Evolutionary conservation across 345 rosid genomes (phyloP).

Genomic region (Hibiscus mutabilis): DNA sequence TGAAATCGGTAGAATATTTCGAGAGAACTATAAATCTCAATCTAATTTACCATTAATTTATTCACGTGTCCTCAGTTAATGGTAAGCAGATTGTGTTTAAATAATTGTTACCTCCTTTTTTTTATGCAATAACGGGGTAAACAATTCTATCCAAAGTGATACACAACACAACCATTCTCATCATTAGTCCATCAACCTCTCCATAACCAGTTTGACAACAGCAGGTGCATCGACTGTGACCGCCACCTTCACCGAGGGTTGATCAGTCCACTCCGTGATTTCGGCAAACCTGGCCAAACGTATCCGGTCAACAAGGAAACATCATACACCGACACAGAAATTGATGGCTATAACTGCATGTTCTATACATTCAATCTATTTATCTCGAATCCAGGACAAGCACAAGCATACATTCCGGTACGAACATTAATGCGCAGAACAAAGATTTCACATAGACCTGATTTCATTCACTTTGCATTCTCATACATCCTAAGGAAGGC

Average conservation of each 20-base stretch:
- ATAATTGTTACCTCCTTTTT: too few relatives aligned
- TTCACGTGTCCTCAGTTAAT: too few relatives aligned
- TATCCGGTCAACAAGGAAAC: not conserved
- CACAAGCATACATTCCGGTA: not conserved
- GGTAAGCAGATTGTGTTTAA: too few relatives aligned
- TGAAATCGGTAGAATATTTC: too few relatives aligned
- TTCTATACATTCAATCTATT: not conserved
- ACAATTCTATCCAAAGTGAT: not conserved
- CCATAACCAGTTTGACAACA: constrained; percentile 65
- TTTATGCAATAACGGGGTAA: not conserved
- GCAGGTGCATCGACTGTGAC: constrained; percentile 83
- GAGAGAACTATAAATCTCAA: too few relatives aligned
- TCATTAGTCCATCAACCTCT: constrained; percentile 49
- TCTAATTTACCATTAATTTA: too few relatives aligned
- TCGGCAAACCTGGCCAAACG: constrained; percentile 51
- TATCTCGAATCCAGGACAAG: not conserved
- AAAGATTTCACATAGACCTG: not conserved
- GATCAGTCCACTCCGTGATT: constrained; percentile 55
- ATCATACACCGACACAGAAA: constrained; percentile 1
- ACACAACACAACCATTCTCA: not conserved
- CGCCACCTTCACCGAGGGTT: constrained; percentile 78
- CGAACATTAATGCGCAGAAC: not conserved
- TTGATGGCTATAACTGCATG: not conserved
- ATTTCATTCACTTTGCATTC: not conserved
- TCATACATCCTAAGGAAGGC: not conserved